Conservation (phyloP, 139 green algal genomes). For the Penium margaritaceum region DNA sequence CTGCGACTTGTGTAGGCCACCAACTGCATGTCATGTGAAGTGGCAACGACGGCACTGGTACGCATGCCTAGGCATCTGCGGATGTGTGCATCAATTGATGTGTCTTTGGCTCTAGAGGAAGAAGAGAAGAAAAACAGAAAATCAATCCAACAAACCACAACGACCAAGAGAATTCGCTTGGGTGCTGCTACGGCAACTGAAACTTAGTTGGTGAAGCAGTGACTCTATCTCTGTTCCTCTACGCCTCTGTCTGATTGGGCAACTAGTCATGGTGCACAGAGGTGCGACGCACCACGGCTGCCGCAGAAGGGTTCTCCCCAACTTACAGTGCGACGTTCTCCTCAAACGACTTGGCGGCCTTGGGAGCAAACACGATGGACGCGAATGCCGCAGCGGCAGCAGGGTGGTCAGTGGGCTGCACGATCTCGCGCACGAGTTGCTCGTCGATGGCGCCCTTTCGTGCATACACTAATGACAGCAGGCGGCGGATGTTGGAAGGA, state of each 20-base stretch:
- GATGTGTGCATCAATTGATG: neutral
- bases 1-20: no score
- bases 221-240: neutral
- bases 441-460: slow-evolving; percentile 24
- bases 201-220: neutral
- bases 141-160: no score
- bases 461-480: slow-evolving; percentile 59
- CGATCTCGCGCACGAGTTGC: slow-evolving; percentile 29
- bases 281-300: no score
- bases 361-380: slow-evolving; percentile 54
- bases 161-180: no score
- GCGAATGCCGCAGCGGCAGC: slow-evolving; percentile 57
- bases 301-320: neutral
- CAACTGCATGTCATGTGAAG: neutral
- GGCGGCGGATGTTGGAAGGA: slow-evolving; percentile 34
- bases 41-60: neutral
- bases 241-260: neutral
- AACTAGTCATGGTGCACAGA: no score
- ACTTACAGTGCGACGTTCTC: slow-evolving; percentile 26
- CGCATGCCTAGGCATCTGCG: neutral
- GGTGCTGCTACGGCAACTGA: neutral
- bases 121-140: neutral
- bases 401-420: slow-evolving; percentile 49
- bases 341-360: slow-evolving; percentile 49
- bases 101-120: neutral